These are phyloP conservation scores for Tricholomella constricta DNA, from an alignment of 768 basidiomycete genomes.

Conservation along the genomic window DNA sequence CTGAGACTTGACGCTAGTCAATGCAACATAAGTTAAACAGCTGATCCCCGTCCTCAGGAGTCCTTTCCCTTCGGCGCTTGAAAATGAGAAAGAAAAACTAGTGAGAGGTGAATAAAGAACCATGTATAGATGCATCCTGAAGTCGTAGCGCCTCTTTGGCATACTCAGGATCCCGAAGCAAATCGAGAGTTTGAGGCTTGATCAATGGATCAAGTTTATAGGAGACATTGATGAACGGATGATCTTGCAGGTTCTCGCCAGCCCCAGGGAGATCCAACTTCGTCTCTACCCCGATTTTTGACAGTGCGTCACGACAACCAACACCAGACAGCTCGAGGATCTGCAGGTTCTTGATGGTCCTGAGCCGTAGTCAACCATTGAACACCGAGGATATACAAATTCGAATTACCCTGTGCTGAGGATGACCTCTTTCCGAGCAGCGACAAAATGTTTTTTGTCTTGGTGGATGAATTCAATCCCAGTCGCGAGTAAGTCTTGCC, in stretches of 20 bases:
- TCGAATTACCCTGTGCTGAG: constrained; percentile 47
- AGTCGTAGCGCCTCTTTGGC: constrained; percentile 2
- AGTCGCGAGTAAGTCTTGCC: constrained; percentile 36
- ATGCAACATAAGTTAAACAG: constrained; percentile 29
- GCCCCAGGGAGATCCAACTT: constrained; percentile 19
- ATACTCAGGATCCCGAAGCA: constrained; percentile 4
- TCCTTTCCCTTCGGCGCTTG: constrained; percentile 27
- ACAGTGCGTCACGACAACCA: constrained; percentile 8
- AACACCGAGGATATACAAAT: too few species aligned
- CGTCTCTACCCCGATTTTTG: constrained; percentile 10
- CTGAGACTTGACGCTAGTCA: constrained; percentile 19
- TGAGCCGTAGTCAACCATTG: too few species aligned
- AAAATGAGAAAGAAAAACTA: background rate
- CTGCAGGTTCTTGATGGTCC: constrained; percentile 18
- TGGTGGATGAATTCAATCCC: constrained; percentile 47
- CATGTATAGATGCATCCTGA: constrained; percentile 4
- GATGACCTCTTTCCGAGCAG: constrained; percentile 52
- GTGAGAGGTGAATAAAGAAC: background rate
- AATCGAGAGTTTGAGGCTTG: constrained; percentile 9
- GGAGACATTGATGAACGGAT: constrained; percentile 2
- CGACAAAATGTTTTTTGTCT: constrained; percentile 32
- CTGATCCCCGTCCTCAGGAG: constrained; percentile 26
- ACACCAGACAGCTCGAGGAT: constrained; percentile 24
- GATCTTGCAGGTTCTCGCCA: constrained; percentile 22
- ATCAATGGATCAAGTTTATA: constrained; percentile 11